These are phyloP conservation scores for Rhizopus stolonifer DNA, from an alignment of 371 early-diverging fungal genomes.

Conservation along the genomic window DNA sequence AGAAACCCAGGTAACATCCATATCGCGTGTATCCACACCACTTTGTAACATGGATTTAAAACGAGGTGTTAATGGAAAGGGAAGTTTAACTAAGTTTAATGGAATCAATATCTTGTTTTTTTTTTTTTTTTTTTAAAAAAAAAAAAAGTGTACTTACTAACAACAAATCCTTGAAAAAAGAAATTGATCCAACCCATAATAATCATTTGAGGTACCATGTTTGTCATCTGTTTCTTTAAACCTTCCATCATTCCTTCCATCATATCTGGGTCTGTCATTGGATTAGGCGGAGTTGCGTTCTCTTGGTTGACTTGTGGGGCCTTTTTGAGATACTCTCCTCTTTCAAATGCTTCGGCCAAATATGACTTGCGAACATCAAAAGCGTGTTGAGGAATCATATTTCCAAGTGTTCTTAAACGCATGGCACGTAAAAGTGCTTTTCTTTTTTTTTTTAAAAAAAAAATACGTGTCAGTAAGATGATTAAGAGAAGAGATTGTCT, in stretches of 20 bases:
- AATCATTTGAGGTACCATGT: conserved; percentile 95
- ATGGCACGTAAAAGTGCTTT: conserved; percentile 79
- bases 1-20: conserved; percentile 98
- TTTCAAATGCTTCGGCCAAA: conserved; percentile 76
- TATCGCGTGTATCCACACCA: conserved; percentile 93
- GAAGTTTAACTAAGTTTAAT: conserved; percentile 73
- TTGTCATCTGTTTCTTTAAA: conserved; percentile 95
- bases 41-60: conserved; percentile 97
- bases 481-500: neutral
- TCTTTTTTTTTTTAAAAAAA: conserved; percentile 22
- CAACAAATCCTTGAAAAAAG: conserved; percentile 96
- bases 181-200: conserved; percentile 98
- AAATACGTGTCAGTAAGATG: neutral
- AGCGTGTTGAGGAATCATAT: conserved; percentile 69
- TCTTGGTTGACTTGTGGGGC: conserved; percentile 58
- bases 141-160: conserved; percentile 85
- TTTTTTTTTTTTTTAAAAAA: too few relatives aligned
- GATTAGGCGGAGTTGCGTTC: conserved; percentile 62
- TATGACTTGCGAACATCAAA: conserved; percentile 71
- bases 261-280: conserved; percentile 88
- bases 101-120: too few relatives aligned
- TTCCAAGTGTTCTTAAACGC: conserved; percentile 65
- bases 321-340: conserved; percentile 81
- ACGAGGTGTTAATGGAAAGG: conserved; percentile 93
- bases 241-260: conserved; percentile 97